Conservation (phyloP, 495 filamentous ascomycete species). For the Neurospora sp. region DNA sequence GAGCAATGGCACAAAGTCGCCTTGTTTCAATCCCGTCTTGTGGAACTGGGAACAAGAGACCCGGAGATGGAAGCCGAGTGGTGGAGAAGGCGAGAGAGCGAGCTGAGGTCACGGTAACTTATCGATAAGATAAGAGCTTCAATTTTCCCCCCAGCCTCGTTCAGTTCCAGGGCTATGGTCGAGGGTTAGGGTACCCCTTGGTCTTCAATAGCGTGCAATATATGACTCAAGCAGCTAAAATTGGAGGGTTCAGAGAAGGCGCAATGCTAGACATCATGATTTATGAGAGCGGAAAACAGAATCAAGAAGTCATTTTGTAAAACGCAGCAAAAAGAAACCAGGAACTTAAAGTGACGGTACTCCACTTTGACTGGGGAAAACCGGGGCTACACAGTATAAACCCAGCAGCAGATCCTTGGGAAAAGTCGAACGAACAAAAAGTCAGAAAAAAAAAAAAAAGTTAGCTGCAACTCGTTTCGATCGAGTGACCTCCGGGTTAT, state of each 20-base stretch:
- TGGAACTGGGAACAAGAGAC: neutral
- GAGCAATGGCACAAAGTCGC: neutral
- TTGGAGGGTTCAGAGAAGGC: too few relatives aligned
- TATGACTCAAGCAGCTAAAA: neutral
- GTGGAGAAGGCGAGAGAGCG: neutral
- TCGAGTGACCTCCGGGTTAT: constrained; percentile 9
- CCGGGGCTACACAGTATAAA: neutral
- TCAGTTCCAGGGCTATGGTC: neutral
- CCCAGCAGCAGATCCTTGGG: neutral
- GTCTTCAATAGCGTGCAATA: neutral
- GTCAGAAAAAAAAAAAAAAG: neutral
- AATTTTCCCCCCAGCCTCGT: neutral
- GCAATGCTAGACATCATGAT: neutral
- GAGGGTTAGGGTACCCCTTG: neutral
- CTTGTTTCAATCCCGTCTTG: neutral
- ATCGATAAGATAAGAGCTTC: neutral
- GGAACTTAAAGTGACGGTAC: neutral
- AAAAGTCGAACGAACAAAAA: neutral
- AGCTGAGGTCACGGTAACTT: neutral
- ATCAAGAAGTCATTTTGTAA: neutral
- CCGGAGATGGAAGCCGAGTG: neutral
- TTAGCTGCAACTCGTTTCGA: constrained; percentile 8
- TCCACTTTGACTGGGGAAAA: neutral
- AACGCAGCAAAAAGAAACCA: neutral
- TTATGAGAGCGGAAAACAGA: accelerated